A percentile compares a stretch with the other conserved stretches of the same genome.
Conservation (phyloP, 2,329 filamentous ascomycete genomes). For the Nothophaeocryptopus gaeumannii region DNA sequence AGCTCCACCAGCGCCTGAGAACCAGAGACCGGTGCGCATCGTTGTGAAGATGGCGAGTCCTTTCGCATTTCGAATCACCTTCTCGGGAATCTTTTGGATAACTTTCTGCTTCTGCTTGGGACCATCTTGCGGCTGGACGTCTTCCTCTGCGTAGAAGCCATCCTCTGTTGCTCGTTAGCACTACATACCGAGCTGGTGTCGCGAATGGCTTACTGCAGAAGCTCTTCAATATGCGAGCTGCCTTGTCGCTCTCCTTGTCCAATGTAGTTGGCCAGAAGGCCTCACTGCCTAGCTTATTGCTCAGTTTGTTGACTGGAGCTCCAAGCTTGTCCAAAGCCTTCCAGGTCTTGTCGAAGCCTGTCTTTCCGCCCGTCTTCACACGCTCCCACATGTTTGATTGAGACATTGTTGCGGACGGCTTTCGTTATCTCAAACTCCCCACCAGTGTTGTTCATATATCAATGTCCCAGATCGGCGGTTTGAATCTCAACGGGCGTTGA, state of each 20-base stretch:
- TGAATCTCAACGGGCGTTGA: too few relatives aligned
- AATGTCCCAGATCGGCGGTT: too few relatives aligned
- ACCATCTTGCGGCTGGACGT: constrained; percentile 44
- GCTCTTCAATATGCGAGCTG: constrained; percentile 80
- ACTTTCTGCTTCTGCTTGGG: constrained; percentile 62
- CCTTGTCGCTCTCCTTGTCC: constrained; percentile 88
- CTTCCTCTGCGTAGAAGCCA: constrained; percentile 64
- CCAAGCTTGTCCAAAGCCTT: constrained; percentile 62
- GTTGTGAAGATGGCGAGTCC: constrained; percentile 92
- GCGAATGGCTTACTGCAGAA: constrained; percentile 69
- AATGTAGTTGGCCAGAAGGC: constrained; percentile 82
- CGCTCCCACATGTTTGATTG: constrained; percentile 49
- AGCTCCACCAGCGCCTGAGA: constrained; percentile 85
- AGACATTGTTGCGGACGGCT: too few relatives aligned
- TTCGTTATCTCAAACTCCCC: too few relatives aligned
- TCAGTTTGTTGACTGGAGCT: constrained; percentile 73
- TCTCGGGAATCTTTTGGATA: constrained; percentile 78
- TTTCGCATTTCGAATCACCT: constrained; percentile 82
- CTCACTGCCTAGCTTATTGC: constrained; percentile 77
- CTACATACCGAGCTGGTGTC: background rate
- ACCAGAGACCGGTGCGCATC: constrained; percentile 89
- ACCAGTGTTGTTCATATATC: too few relatives aligned
- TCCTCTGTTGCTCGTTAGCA: constrained; percentile 48
- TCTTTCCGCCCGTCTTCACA: constrained; percentile 57
- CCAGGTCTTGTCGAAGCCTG: constrained; percentile 73